Evolutionary conservation across 2,329 filamentous ascomycete species (phyloP).

Genomic region (Sporothrix protearum): DNA sequence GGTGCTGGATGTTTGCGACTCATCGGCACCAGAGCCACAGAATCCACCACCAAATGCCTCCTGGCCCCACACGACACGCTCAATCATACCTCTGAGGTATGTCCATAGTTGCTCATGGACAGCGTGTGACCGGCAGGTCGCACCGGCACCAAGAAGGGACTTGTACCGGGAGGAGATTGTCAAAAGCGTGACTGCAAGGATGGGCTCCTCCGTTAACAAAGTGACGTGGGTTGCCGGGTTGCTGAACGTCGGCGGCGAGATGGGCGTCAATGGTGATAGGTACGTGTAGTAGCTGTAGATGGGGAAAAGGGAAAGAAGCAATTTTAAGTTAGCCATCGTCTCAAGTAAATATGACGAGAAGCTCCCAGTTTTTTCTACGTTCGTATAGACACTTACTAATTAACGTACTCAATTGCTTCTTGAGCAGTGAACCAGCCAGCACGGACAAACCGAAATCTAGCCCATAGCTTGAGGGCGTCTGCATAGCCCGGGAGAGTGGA

Average conservation of each 20-base stretch:
- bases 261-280: constrained; percentile 86
- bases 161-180: constrained; percentile 88
- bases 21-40: constrained; percentile 65
- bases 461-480: constrained; percentile 82
- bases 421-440: constrained; percentile 94
- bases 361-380: background rate
- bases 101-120: constrained; percentile 96
- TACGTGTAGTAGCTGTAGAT: constrained; percentile 75
- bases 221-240: constrained; percentile 75
- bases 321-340: background rate
- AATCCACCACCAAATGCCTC: constrained; percentile 91
- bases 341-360: background rate
- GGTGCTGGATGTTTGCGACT: constrained; percentile 62
- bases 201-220: constrained; percentile 84
- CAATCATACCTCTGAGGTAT: constrained; percentile 91
- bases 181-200: constrained; percentile 84
- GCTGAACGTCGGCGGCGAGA: constrained; percentile 86
- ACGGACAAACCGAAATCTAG: constrained; percentile 87
- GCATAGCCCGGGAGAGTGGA: constrained; percentile 54
- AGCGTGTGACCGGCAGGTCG: constrained; percentile 77
- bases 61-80: constrained; percentile 90
- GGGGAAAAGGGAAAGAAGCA: background rate
- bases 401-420: constrained; percentile 89
- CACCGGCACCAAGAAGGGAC: constrained; percentile 72
- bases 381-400: constrained; percentile 61